These are phyloP conservation scores for Botrytis squamosa DNA, from an alignment of 2,329 filamentous ascomycete genomes.

Conservation along the genomic window DNA sequence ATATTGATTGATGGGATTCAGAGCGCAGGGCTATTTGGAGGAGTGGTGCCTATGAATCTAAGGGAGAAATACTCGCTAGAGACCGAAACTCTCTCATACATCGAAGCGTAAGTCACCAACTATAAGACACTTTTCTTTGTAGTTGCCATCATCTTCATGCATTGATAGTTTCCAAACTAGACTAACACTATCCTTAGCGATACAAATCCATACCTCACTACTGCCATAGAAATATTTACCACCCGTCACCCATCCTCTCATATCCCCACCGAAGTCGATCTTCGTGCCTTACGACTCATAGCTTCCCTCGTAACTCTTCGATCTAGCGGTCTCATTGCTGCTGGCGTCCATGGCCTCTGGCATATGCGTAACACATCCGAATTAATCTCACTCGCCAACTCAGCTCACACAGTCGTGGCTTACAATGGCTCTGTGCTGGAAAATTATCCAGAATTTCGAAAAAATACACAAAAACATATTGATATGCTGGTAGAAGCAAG, in stretches of 20 bases:
- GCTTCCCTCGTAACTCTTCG: constrained; percentile 56
- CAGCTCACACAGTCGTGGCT: constrained; percentile 59
- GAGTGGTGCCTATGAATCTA: constrained; percentile 55
- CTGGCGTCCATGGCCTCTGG: constrained; percentile 60
- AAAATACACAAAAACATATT: constrained; percentile 61
- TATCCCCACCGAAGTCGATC: constrained; percentile 49
- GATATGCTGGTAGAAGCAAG: constrained; percentile 54
- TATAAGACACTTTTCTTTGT: neutral
- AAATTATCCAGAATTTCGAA: constrained; percentile 68
- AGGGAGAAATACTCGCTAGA: constrained; percentile 55
- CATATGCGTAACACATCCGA: constrained; percentile 48
- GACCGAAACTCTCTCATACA: constrained; percentile 56
- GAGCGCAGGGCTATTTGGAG: constrained; percentile 54
- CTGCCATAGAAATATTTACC: constrained; percentile 50
- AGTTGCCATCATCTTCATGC: neutral
- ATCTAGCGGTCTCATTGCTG: constrained; percentile 58
- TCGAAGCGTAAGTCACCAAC: constrained; percentile 50
- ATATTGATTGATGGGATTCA: constrained; percentile 58
- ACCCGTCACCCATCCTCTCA: constrained; percentile 48
- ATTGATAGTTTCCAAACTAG: neutral
- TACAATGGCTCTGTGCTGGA: constrained; percentile 80
- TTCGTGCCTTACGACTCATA: constrained; percentile 52
- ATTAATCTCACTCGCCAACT: constrained; percentile 36
- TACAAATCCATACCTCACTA: constrained; percentile 28
- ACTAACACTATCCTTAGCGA: constrained; percentile 23